Conservation (phyloP, 2,329 filamentous ascomycete genomes). For the Penicillium aurantiogriseum region DNA sequence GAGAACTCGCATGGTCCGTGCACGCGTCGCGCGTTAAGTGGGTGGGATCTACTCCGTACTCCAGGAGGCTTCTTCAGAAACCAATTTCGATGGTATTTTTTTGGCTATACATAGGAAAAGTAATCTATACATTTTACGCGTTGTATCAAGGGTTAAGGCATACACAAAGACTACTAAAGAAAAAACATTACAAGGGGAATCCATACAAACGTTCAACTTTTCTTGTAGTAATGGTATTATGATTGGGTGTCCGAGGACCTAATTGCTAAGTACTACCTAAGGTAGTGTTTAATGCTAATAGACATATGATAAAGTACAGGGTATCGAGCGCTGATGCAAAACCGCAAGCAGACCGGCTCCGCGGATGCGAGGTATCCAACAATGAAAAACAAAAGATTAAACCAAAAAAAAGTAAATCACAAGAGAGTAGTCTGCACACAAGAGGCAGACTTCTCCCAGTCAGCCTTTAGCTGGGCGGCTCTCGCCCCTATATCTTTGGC, state of each 20-base stretch:
- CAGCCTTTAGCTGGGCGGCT: conserved; percentile 30
- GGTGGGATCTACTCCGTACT: background rate
- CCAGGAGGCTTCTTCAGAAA: background rate
- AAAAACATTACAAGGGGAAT: background rate
- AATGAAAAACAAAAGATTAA: conserved; percentile 13
- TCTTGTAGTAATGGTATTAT: conserved; percentile 8
- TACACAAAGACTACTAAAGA: background rate
- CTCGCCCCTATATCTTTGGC: conserved; percentile 37
- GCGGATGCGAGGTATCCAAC: conserved; percentile 24
- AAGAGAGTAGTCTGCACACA: conserved; percentile 13
- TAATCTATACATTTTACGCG: background rate
- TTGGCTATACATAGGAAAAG: background rate
- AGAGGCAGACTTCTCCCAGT: conserved; percentile 22
- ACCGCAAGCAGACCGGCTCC: conserved; percentile 26
- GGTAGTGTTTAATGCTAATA: conserved; percentile 12
- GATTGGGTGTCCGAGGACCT: conserved; percentile 18
- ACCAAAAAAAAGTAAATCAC: conserved; percentile 9
- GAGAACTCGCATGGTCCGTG: conserved; percentile 31
- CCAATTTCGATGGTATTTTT: background rate
- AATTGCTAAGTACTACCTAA: conserved; percentile 16
- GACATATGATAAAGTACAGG: conserved; percentile 23
- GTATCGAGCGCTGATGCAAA: conserved; percentile 30
- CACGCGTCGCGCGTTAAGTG: conserved; percentile 35
- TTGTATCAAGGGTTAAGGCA: background rate
- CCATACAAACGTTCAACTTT: background rate